phyloP scores from a whole-genome alignment of 1,139 yeast species.

The Magnusiomyces ingens region DNA sequence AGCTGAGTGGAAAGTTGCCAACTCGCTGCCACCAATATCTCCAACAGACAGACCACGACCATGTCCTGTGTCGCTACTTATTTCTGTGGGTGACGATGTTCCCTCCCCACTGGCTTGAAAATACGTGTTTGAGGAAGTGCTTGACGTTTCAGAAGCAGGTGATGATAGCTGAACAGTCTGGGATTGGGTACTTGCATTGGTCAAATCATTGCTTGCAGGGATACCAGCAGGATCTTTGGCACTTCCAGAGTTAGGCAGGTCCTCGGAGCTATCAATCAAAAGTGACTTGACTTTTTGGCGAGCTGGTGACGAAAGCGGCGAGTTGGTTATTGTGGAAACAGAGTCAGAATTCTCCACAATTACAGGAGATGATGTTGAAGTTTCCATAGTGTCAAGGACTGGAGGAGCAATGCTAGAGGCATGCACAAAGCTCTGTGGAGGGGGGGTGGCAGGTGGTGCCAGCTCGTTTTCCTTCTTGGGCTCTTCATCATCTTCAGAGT shows the following conservation, averaged over 20 bases:
- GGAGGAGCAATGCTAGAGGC: background rate
- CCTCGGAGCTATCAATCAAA: background rate
- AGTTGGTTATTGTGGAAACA: background rate
- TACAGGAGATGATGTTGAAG: background rate
- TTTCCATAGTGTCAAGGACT: background rate
- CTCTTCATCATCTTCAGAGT: background rate
- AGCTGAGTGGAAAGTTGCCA: slow-evolving; percentile 2
- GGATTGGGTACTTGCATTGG: background rate
- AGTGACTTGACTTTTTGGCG: slow-evolving; percentile 1
- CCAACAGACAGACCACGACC: background rate
- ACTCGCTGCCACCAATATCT: background rate
- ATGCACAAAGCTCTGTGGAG: background rate
- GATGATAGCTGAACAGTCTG: background rate
- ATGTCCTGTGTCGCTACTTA: background rate
- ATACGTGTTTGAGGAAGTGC: background rate
- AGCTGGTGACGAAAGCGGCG: background rate
- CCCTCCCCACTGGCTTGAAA: background rate
- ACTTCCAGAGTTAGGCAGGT: background rate
- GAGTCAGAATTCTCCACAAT: background rate
- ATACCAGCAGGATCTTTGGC: background rate
- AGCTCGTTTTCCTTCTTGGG: background rate
- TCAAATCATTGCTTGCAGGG: background rate
- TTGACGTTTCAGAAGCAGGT: background rate
- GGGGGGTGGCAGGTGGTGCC: background rate
- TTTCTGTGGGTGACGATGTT: background rate